Percentiles rank a stretch among this genome's conserved stretches.
phyloP scores from a whole-genome alignment of 768 basidiomycete species.

The Mycena floridula region DNA sequence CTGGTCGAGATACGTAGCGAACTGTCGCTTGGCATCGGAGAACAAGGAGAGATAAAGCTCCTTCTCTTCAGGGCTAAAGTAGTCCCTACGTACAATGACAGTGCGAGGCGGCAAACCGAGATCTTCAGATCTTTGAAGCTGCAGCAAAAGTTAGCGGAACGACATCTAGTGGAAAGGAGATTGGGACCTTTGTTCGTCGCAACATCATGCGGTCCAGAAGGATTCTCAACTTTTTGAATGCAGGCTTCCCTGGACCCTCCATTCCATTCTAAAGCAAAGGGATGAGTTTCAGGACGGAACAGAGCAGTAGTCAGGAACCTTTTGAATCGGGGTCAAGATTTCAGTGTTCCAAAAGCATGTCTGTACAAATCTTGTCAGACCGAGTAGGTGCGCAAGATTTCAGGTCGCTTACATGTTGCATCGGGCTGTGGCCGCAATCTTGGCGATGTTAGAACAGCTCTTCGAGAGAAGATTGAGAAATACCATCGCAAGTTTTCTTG shows the following conservation, averaged over 20 bases:
- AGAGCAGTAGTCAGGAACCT: too few relatives aligned
- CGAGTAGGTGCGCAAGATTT: constrained; percentile 1
- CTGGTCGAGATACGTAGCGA: constrained; percentile 82
- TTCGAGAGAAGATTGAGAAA: too few relatives aligned
- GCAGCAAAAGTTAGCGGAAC: constrained; percentile 1
- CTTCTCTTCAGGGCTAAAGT: constrained; percentile 96
- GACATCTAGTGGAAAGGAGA: not conserved
- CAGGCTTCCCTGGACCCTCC: constrained; percentile 66
- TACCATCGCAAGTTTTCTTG: constrained; percentile 79
- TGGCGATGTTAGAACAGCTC: too few relatives aligned
- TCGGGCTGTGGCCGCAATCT: constrained; percentile 84
- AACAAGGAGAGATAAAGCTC: constrained; percentile 90
- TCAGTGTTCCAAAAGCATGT: constrained; percentile 98
- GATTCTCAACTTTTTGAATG: constrained; percentile 90
- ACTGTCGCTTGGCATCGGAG: constrained; percentile 88
- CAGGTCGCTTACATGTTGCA: constrained; percentile 57
- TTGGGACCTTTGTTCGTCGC: constrained; percentile 70
- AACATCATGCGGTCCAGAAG: constrained; percentile 95
- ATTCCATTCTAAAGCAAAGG: too few relatives aligned
- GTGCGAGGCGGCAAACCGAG: constrained; percentile 91
- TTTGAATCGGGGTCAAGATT: constrained; percentile 94
- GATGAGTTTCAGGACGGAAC: too few relatives aligned
- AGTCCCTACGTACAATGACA: constrained; percentile 82
- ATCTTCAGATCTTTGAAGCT: constrained; percentile 95
- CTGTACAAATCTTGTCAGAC: constrained; percentile 24